Conservation (phyloP, 805 yeast genomes). For the Teunomyces pallodes region DNA sequence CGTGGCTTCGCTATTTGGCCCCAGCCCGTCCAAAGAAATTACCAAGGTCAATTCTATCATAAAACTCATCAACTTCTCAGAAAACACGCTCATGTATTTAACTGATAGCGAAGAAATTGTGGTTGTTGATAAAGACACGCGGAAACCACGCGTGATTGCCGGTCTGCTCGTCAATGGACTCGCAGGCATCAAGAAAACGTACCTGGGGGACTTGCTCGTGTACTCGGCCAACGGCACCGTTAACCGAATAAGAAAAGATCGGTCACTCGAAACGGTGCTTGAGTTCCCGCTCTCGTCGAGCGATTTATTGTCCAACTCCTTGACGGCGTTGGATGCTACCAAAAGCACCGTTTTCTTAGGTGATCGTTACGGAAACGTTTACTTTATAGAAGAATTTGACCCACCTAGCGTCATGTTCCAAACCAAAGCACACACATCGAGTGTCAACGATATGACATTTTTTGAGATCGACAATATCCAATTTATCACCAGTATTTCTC, state of each 20-base stretch:
- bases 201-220: conserved; percentile 27
- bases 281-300: conserved; percentile 19
- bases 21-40: neutral
- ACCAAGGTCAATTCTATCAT: conserved; percentile 7
- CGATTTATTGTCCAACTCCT: conserved; percentile 37
- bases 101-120: conserved; percentile 36
- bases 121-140: conserved; percentile 18
- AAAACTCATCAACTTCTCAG: conserved; percentile 25
- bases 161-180: conserved; percentile 37
- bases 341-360: conserved; percentile 36
- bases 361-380: conserved; percentile 47
- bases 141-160: conserved; percentile 19
- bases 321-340: conserved; percentile 41
- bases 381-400: conserved; percentile 21
- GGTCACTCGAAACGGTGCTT: conserved; percentile 7
- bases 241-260: conserved; percentile 22
- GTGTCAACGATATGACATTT: conserved; percentile 44
- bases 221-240: conserved; percentile 46
- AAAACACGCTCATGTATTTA: conserved; percentile 26
- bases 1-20: neutral
- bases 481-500: conserved; percentile 47
- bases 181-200: conserved; percentile 37
- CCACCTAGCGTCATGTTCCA: conserved; percentile 14
- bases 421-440: conserved; percentile 50
- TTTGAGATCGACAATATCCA: conserved; percentile 26